Percentiles rank a stretch among this genome's conserved stretches.
Conservation (phyloP, 2,329 filamentous ascomycete species). For the Trichoderma sp. region DNA sequence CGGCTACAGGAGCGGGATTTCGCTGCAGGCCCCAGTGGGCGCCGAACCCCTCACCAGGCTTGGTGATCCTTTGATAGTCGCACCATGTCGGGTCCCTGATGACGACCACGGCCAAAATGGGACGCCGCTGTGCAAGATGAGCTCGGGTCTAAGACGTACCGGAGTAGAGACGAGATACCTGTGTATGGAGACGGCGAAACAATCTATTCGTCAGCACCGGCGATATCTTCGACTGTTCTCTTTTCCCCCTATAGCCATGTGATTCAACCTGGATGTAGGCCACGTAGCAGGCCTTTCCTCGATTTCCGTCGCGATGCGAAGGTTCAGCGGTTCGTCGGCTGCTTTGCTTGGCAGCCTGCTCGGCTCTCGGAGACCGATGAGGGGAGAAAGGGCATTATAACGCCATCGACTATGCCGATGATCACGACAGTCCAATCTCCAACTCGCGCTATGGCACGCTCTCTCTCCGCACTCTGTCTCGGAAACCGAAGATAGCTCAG, state of each 20-base stretch:
- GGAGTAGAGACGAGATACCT: not conserved
- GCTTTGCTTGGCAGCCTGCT: not conserved
- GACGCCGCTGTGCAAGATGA: not conserved
- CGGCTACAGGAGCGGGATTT: conserved; percentile 6
- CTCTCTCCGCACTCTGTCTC: not conserved
- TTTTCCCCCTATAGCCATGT: not conserved
- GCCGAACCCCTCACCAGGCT: not conserved
- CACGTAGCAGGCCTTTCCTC: not conserved
- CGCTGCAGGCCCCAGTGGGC: not conserved
- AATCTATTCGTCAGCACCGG: not conserved
- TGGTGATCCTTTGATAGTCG: not conserved
- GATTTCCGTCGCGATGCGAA: not conserved
- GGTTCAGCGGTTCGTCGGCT: not conserved
- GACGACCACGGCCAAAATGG: not conserved
- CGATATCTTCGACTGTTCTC: not conserved
- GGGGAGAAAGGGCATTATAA: not conserved
- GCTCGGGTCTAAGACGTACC: not conserved
- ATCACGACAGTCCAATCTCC: not conserved
- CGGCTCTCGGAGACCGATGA: conserved; percentile 18
- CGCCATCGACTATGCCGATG: conserved; percentile 2
- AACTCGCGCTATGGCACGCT: not conserved
- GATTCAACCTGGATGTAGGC: not conserved
- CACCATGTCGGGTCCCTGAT: conserved; percentile 1
- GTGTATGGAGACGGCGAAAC: not conserved
- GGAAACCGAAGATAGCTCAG: not conserved